A percentile compares a stretch with the other conserved stretches of the same genome.
Evolutionary conservation across 2,329 filamentous ascomycete species (phyloP).

Genomic region (Dothiorella sarmentorum): DNA sequence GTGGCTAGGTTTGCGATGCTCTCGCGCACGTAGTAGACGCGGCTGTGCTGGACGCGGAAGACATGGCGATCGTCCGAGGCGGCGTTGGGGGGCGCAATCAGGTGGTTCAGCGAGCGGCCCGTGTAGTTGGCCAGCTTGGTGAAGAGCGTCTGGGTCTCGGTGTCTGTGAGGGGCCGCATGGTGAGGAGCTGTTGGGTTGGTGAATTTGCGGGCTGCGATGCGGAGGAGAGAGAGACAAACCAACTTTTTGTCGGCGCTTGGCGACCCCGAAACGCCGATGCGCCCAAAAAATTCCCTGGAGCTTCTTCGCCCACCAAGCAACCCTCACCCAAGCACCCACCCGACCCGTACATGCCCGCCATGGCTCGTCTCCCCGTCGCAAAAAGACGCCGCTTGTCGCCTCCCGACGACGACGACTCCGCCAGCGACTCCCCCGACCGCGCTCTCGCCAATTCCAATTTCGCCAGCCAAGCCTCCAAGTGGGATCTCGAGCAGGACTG

Average conservation of each 20-base stretch:
- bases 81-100: conserved; percentile 43
- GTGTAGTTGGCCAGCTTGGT: conserved; percentile 93
- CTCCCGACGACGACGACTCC: conserved; percentile 26
- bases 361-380: conserved; percentile 36
- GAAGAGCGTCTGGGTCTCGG: conserved; percentile 77
- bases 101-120: conserved; percentile 77
- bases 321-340: not conserved
- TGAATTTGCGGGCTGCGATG: conserved; percentile 4
- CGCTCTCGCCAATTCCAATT: conserved; percentile 44
- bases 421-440: conserved; percentile 15
- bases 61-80: conserved; percentile 34
- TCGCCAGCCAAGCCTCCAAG: conserved; percentile 70
- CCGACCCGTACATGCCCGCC: conserved; percentile 26
- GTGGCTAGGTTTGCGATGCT: conserved; percentile 89
- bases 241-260: conserved; percentile 30
- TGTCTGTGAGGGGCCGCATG: conserved; percentile 80
- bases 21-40: conserved; percentile 89
- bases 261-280: conserved; percentile 23
- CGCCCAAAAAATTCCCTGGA: conserved; percentile 1
- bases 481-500: conserved; percentile 95
- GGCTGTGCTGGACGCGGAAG: conserved; percentile 66
- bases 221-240: not conserved
- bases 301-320: not conserved
- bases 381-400: conserved; percentile 38
- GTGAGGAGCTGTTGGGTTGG: not conserved